Conservation (phyloP, 768 basidiomycete species). For the Russula brevipes region DNA sequence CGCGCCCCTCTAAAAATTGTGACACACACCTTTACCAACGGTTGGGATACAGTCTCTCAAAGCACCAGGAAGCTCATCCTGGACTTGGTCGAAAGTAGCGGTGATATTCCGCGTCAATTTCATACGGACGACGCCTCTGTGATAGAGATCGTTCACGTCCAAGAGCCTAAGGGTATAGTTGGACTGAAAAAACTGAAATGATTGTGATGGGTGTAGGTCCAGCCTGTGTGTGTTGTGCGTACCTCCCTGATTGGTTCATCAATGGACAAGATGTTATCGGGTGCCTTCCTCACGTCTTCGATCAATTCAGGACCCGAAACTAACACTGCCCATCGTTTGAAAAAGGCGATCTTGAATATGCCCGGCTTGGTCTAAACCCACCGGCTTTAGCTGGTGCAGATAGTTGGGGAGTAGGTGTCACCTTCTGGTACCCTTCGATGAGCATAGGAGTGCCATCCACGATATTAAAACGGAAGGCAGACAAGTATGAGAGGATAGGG, state of each 20-base stretch:
- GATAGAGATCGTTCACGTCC: too few relatives aligned
- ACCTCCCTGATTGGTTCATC: constrained; percentile 34
- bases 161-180: too few relatives aligned
- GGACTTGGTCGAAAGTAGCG: neutral
- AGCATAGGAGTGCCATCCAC: neutral
- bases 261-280: constrained; percentile 38
- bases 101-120: neutral
- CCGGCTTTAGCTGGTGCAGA: neutral
- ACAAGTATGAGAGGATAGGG: constrained; percentile 30
- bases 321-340: constrained; percentile 40
- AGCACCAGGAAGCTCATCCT: neutral
- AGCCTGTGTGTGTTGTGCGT: constrained; percentile 6
- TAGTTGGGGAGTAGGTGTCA: neutral
- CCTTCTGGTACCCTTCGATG: constrained; percentile 10
- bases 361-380: constrained; percentile 26
- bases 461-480: constrained; percentile 1
- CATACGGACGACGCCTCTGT: neutral
- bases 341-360: constrained; percentile 33
- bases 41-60: neutral
- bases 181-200: too few relatives aligned
- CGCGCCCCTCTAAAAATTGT: neutral
- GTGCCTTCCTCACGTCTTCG: constrained; percentile 39
- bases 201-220: neutral
- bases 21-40: neutral
- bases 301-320: constrained; percentile 31